A percentile compares a stretch with the other conserved stretches of the same genome.
Conservation (phyloP, 352 stramenopile species). For the Phytophthora megakarya region DNA sequence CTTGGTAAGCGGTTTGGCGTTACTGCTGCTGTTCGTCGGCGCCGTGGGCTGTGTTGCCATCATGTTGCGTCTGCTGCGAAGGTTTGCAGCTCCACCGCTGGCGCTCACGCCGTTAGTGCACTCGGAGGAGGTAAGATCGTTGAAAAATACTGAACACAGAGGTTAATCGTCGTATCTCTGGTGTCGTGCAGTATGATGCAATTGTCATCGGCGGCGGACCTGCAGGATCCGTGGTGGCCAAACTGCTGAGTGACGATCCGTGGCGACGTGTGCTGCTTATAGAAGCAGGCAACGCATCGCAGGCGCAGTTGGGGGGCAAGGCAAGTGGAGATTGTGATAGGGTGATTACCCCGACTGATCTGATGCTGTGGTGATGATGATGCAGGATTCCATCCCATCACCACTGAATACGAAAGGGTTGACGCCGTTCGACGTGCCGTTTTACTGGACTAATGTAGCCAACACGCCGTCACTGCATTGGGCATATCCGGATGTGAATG, state of each 20-base stretch:
- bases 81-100: not conserved
- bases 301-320: conserved; percentile 57
- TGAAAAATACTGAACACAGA: not conserved
- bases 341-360: not conserved
- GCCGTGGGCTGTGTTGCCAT: conserved; percentile 21
- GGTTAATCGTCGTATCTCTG: not conserved
- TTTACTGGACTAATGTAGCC: conserved; percentile 85
- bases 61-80: conserved; percentile 18
- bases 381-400: conserved; percentile 45
- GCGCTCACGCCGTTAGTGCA: conserved; percentile 26
- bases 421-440: conserved; percentile 85
- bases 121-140: conserved; percentile 30
- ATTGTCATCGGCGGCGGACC: conserved; percentile 70
- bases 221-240: conserved; percentile 59
- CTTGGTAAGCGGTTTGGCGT: conserved; percentile 18
- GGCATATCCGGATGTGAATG: conserved; percentile 79
- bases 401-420: conserved; percentile 47
- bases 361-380: not conserved
- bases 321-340: conserved; percentile 24
- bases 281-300: conserved; percentile 63
- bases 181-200: conserved; percentile 48
- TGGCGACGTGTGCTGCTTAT: conserved; percentile 70
- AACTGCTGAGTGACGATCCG: conserved; percentile 54
- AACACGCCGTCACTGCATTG: conserved; percentile 71
- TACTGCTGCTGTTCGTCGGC: conserved; percentile 25